Conservation (phyloP, 805 yeast genomes). For the Pichia kluyveri region DNA sequence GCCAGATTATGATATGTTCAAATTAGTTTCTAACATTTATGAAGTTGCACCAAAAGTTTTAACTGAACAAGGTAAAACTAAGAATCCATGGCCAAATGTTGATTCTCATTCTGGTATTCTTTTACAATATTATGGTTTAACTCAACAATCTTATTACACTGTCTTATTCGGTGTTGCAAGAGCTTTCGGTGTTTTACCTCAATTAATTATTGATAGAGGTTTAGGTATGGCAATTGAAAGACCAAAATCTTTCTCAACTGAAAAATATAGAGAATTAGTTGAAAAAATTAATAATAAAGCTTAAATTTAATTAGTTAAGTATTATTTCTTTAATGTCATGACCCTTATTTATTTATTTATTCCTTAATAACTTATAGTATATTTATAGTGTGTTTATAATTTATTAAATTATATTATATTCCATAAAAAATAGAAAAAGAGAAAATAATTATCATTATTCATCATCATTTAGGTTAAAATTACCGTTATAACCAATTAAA, state of each 20-base stretch:
- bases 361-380: no score
- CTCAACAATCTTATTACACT: slow-evolving; percentile 76
- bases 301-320: neutral
- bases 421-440: no score
- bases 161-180: slow-evolving; percentile 82
- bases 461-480: no score
- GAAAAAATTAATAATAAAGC: slow-evolving; percentile 22
- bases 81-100: slow-evolving; percentile 91
- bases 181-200: slow-evolving; percentile 81
- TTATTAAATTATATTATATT: no score
- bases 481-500: no score
- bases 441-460: no score
- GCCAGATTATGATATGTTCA: slow-evolving; percentile 74
- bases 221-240: slow-evolving; percentile 77
- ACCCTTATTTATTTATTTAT: no score
- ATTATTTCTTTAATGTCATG: no score
- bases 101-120: slow-evolving; percentile 84
- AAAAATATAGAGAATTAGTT: slow-evolving; percentile 81
- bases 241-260: slow-evolving; percentile 90
- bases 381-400: no score
- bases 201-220: slow-evolving; percentile 78
- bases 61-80: slow-evolving; percentile 80
- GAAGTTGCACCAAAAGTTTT: slow-evolving; percentile 78
- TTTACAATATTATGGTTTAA: slow-evolving; percentile 77
- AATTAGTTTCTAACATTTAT: slow-evolving; percentile 67